Evolutionary conservation across 768 basidiomycete genomes (phyloP), one percentile per base, ranked within the genome.

Genomic region (Naganishia antarctica): DNA sequence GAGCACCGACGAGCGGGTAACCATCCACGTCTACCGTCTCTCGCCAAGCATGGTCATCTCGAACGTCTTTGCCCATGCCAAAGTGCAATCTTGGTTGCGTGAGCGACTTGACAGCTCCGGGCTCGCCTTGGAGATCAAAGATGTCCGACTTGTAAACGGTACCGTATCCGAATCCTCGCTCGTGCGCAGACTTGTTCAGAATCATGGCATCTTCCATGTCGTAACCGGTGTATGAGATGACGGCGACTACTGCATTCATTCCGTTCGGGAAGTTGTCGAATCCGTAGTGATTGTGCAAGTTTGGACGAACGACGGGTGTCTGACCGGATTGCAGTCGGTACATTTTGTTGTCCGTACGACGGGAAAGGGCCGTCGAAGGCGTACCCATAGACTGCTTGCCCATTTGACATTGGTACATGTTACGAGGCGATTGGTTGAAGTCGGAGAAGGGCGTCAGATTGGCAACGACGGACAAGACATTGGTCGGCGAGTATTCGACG

Each of bases 141-240:
- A 89, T 88, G 73, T 92, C 86, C 4, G 90, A 87, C 78, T 98
- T 98, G 82, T 97, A 98, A 32, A 99, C 85, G 0, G 92, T 90
- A 28, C 96, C 96, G 74, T 98, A 94, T 0, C 83, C 92, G 75
- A 99, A 99, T 0, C 96, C 96, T 32, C 96, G 87, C 79, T 99
- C 96, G 74, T 99, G 92, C 2, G 91, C 88, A 0, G 93, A 98
- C 79, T 99, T 99, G 79, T 99, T 99, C 58, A 99, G 80, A 70
- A 99, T 99, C 96, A 99, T 99, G 69, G 96, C 96, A 71, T 99
- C 96, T 80, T 99, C 96, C 96, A 99, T 99, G 77, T 99, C 96
- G 78, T 99, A 99, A 3, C 96, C 96, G 3, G 96, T 99, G 75
- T 99, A 99, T 0, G 96, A 99, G 71, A 99, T 98, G 73, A 99